These are phyloP conservation scores for Casuarina equisetifolia DNA, from an alignment of 306 rosid genomes.

Conservation along the genomic window DNA sequence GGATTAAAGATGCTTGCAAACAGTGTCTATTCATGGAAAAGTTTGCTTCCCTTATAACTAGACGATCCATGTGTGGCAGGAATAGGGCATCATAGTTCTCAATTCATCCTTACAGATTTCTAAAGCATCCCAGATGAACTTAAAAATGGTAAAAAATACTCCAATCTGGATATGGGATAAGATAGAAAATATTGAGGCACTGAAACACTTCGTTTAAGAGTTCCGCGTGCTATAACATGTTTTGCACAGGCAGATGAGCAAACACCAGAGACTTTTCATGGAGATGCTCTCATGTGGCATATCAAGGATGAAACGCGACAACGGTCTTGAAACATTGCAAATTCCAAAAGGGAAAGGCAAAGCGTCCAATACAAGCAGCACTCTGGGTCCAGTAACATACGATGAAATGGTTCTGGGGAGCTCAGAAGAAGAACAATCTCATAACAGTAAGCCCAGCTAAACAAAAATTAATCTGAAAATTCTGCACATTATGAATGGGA, in stretches of 20 bases:
- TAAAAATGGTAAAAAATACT: neutral
- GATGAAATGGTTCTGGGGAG: constrained; percentile 68
- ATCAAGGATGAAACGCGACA: constrained; percentile 45
- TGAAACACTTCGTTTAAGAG: neutral
- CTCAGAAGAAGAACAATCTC: constrained; percentile 40
- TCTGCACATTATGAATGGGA: neutral
- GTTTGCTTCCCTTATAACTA: too few species aligned
- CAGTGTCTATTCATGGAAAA: too few species aligned
- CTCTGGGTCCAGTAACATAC: constrained; percentile 38
- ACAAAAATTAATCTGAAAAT: neutral
- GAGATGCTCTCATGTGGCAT: constrained; percentile 47
- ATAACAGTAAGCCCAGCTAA: constrained; percentile 29
- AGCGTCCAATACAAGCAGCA: constrained; percentile 8
- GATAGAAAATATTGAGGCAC: neutral
- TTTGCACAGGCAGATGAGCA: constrained; percentile 61
- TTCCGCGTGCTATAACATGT: neutral
- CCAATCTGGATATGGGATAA: neutral
- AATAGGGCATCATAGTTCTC: neutral
- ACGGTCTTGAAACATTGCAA: constrained; percentile 43
- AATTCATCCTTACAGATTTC: neutral
- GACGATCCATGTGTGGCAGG: neutral
- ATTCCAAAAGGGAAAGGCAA: constrained; percentile 29
- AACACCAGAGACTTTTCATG: constrained; percentile 49
- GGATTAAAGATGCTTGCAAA: too few species aligned
- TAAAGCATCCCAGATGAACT: neutral